phyloP scores from a whole-genome alignment of 495 filamentous ascomycete species.

The Xylaria castorea region DNA sequence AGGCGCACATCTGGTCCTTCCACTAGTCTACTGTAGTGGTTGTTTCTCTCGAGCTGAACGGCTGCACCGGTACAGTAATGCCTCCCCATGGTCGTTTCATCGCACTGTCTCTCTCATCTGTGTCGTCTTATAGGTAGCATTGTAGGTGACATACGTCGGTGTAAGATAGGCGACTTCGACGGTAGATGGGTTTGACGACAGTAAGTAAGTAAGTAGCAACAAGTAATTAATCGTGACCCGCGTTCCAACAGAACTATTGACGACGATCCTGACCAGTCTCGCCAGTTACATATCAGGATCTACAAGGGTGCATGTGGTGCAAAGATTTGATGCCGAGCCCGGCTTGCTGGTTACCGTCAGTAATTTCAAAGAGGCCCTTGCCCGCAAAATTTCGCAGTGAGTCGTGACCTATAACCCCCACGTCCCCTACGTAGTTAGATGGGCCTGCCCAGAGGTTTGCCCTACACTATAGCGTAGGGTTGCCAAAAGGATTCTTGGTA shows the following conservation, averaged over 20 bases:
- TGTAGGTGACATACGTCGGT: not conserved
- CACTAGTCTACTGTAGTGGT: not conserved
- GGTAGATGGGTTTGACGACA: not conserved
- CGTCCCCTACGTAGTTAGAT: not conserved
- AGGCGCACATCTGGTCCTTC: not conserved
- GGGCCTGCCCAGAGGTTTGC: slow-evolving; percentile 9
- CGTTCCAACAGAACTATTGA: slow-evolving; percentile 21
- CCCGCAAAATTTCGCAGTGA: slow-evolving; percentile 13
- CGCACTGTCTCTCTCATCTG: not conserved
- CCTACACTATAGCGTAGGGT: not conserved
- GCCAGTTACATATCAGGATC: slow-evolving; percentile 16
- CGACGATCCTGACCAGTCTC: slow-evolving; percentile 23
- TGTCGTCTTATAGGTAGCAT: not conserved
- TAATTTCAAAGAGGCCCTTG: slow-evolving; percentile 22
- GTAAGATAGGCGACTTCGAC: not conserved
- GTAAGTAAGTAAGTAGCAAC: not conserved
- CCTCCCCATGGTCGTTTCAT: not conserved
- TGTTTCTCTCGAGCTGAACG: not conserved
- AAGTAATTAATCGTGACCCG: slow-evolving; percentile 15
- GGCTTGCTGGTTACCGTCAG: slow-evolving; percentile 10
- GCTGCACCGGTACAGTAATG: not conserved
- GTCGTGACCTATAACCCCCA: slow-evolving; percentile 14
- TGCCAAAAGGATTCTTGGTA: not conserved
- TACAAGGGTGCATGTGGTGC: not conserved
- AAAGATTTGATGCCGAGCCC: slow-evolving; percentile 12